phyloP scores from a whole-genome alignment of 805 yeast genomes.

The Ogataea methanolica region DNA sequence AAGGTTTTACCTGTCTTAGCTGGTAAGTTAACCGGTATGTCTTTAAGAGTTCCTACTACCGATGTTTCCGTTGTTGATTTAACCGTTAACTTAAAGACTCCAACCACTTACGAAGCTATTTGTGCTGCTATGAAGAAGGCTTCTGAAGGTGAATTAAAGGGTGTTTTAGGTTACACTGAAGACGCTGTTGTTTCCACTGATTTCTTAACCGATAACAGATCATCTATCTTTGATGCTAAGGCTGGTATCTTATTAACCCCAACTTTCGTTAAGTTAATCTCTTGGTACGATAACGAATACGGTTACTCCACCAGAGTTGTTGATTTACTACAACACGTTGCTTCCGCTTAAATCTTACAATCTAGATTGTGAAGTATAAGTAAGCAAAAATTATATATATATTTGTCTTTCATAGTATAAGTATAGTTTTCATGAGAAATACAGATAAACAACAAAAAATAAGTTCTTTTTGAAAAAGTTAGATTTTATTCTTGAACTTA shows the following conservation, averaged over 20 bases:
- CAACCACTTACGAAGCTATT: constrained; percentile 80
- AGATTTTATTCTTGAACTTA: too few species aligned
- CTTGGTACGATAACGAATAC: constrained; percentile 96
- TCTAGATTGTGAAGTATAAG: too few species aligned
- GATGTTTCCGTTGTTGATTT: constrained; percentile 93
- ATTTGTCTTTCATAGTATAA: too few species aligned
- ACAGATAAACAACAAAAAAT: too few species aligned
- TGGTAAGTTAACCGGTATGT: constrained; percentile 93
- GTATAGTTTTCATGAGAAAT: too few species aligned
- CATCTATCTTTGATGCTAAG: constrained; percentile 85
- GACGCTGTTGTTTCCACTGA: constrained; percentile 90
- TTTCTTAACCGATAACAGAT: constrained; percentile 78
- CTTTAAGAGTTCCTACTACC: constrained; percentile 90
- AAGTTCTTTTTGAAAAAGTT: too few species aligned
- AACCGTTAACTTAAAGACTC: constrained; percentile 75
- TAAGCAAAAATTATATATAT: background rate
- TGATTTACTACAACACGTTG: constrained; percentile 79
- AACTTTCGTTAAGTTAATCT: constrained; percentile 83
- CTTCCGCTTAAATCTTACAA: constrained; percentile 40
- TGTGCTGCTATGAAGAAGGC: constrained; percentile 71
- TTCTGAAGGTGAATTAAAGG: constrained; percentile 73
- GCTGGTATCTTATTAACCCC: constrained; percentile 88
- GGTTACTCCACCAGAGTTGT: constrained; percentile 97
- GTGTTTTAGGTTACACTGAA: constrained; percentile 84
- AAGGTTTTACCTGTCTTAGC: constrained; percentile 86